Conservation (phyloP, 768 basidiomycete species). For the Boletus sp. region DNA sequence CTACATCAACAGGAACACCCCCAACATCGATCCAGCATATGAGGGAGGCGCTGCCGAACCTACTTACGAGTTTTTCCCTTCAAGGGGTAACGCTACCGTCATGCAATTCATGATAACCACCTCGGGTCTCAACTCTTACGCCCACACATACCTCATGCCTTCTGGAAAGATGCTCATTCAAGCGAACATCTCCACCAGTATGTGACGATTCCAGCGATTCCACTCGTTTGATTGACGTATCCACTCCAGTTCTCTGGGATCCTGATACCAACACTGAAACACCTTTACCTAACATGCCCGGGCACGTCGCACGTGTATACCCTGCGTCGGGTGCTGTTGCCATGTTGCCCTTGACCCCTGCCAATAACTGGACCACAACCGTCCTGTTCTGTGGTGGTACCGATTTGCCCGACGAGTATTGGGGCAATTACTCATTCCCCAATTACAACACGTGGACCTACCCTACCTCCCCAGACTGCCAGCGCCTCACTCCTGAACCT, state of each 20-base stretch:
- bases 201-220: neutral
- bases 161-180: constrained; percentile 81
- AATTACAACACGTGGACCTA: constrained; percentile 71
- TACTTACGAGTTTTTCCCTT: constrained; percentile 82
- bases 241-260: constrained; percentile 47
- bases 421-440: constrained; percentile 77
- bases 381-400: constrained; percentile 91
- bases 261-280: constrained; percentile 56
- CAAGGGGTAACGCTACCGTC: constrained; percentile 46
- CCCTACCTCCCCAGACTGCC: constrained; percentile 72
- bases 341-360: constrained; percentile 89
- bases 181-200: constrained; percentile 54
- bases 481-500: constrained; percentile 86
- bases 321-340: constrained; percentile 89
- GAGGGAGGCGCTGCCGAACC: constrained; percentile 77
- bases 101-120: constrained; percentile 71
- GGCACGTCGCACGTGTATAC: constrained; percentile 74
- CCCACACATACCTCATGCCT: constrained; percentile 70
- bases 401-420: constrained; percentile 69
- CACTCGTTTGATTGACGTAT: neutral
- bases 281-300: constrained; percentile 69
- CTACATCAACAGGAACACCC: constrained; percentile 74
- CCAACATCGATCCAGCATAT: constrained; percentile 59
- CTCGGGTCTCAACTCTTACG: constrained; percentile 76
- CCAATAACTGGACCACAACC: constrained; percentile 83